A percentile compares a stretch with the other conserved stretches of the same genome.
Evolutionary conservation across 768 basidiomycete genomes (phyloP).

Genomic region (Auriscalpium microsporum): DNA sequence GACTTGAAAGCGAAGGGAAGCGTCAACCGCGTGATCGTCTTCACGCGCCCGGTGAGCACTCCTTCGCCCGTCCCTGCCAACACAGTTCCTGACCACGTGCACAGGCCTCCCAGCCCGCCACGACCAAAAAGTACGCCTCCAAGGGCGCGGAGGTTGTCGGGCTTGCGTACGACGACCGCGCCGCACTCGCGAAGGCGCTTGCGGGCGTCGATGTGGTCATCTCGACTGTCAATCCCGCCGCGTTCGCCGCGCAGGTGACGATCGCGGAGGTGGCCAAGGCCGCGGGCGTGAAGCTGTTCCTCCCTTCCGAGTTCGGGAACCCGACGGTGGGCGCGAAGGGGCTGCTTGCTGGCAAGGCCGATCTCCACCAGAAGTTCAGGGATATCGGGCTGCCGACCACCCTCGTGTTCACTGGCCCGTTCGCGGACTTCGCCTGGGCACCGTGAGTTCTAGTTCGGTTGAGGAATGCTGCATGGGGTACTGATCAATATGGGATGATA

Average conservation of each 20-base stretch:
- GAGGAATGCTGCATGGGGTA: not conserved
- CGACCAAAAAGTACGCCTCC: conserved; percentile 1
- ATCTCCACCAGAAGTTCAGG: conserved; percentile 5
- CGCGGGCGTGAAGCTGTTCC: not conserved
- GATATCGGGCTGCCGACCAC: conserved; percentile 12
- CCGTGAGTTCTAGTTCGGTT: not conserved
- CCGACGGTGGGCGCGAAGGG: conserved; percentile 9
- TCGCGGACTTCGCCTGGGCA: conserved; percentile 6
- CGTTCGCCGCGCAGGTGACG: conserved; percentile 5
- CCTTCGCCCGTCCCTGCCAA: not conserved
- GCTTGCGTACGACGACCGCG: conserved; percentile 5
- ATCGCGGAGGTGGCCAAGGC: conserved; percentile 10
- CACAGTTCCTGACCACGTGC: not conserved
- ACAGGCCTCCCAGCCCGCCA: not conserved
- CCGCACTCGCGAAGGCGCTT: conserved; percentile 1
- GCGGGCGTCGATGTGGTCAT: conserved; percentile 6
- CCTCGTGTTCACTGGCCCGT: conserved; percentile 12
- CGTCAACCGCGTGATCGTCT: no score
- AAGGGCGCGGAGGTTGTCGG: conserved; percentile 6
- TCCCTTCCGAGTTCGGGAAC: conserved; percentile 22
- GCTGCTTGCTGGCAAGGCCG: not conserved
- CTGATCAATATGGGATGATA: not conserved
- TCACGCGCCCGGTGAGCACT: not conserved
- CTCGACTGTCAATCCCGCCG: conserved; percentile 3
- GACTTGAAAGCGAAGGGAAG: not conserved